Base-by-base conservation (phyloP, 169 alveolate species). In the Blepharisma undulans region DNA sequence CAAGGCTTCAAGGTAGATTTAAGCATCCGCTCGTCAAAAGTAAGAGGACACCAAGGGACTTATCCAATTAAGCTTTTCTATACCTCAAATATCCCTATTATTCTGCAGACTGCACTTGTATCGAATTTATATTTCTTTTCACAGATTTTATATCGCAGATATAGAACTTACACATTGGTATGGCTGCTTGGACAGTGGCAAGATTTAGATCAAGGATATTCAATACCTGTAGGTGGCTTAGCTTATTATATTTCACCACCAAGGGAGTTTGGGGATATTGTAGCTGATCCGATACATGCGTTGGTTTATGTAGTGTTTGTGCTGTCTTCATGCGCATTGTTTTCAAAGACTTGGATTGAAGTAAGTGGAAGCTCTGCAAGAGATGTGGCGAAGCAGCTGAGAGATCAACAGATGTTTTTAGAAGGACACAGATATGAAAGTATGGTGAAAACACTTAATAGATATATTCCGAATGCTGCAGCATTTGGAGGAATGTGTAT, bases 401-500 rank as follows among this genome's bases (percentile, higher is more conserved):
- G 99, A 88, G 99, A 99, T 92, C 99, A 99, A 97, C 99, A 98
- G 86, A 97, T 98, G 98, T 93, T 97, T 89, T 96, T 98, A 94
- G 96, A 95, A 89, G 99, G 99, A 10, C 95, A 95, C 95, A 95
- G 99, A 92, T 98, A 97, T 60, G 94, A 96, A 79, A 95, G 97
- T 14, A 96, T 98, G 92, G 97, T 96, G 48, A 96, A 95, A 87
- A 95, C 94, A 79, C 93, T 98, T 48, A 95, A 97, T 88, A 97
- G 99, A 93, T 99, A 99, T 95, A 99, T 99, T 89, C 99, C 99
- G n/a, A 99, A 99, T 59, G 99, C 99, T 1, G 99, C 99, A 21
- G 99, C 99, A 48, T 99, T 99, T 92, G 99, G 99, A 27, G 99
- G 99, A 60, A 98, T 99, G 99, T 99, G 99, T 94, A 99, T 99